Evolutionary conservation across 768 basidiomycete species (phyloP).

Genomic region (Kwoniella europaea): DNA sequence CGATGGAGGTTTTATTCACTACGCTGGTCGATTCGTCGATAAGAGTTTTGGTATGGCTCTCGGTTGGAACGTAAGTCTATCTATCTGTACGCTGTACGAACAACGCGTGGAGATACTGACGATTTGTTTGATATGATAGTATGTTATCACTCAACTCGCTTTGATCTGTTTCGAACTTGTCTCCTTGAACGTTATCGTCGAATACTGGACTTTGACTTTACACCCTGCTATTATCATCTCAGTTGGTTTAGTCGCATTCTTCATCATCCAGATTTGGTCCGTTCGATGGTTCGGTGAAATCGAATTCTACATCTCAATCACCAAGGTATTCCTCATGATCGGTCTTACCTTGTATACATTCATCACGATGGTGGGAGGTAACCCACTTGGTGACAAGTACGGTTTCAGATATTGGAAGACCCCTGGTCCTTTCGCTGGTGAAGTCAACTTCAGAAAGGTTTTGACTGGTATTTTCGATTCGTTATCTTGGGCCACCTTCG

Average conservation of each 20-base stretch:
- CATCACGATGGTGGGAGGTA: conserved; percentile 69
- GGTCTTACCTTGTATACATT: conserved; percentile 67
- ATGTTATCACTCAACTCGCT: conserved; percentile 33
- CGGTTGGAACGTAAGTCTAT: conserved; percentile 41
- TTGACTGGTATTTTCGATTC: conserved; percentile 32
- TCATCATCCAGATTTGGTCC: conserved; percentile 23
- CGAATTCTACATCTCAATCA: conserved; percentile 34
- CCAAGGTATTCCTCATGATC: conserved; percentile 62
- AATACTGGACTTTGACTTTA: conserved; percentile 35
- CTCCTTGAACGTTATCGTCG: conserved; percentile 39
- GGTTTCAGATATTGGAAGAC: conserved; percentile 43
- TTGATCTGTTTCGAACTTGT: conserved; percentile 42
- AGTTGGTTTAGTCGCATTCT: conserved; percentile 24
- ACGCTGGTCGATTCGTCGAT: conserved; percentile 38
- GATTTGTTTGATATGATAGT: conserved; percentile 2
- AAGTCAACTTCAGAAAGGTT: conserved; percentile 18
- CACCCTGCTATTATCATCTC: conserved; percentile 39
- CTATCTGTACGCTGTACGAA: background rate
- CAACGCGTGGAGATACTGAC: background rate
- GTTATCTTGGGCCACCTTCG: conserved; percentile 30
- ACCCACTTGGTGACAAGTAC: conserved; percentile 65
- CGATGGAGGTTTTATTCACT: conserved; percentile 36
- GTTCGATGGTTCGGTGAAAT: conserved; percentile 34
- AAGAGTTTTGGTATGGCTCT: conserved; percentile 34
- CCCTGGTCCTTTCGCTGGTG: conserved; percentile 33